A percentile compares a stretch with the other conserved stretches of the same genome.
Evolutionary conservation across 257 asterid species (phyloP).

Genomic region (Cordia subcordata): DNA sequence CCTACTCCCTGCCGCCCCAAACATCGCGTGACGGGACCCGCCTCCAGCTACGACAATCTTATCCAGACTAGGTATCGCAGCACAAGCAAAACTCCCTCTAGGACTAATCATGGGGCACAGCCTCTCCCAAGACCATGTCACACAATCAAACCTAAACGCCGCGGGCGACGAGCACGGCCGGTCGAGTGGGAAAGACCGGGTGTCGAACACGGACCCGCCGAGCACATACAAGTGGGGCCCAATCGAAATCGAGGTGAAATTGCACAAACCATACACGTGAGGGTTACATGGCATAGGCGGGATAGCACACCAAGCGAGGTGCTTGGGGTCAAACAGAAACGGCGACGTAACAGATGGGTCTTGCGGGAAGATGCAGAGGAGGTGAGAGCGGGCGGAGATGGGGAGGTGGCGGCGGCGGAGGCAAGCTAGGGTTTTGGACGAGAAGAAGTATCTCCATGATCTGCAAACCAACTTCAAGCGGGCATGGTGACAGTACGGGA

Average conservation of each 20-base stretch:
- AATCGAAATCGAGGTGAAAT: slow-evolving; percentile 58
- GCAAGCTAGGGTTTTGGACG: slow-evolving; percentile 52
- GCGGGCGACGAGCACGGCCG: slow-evolving; percentile 70
- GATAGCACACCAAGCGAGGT: slow-evolving; percentile 66
- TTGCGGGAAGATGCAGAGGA: slow-evolving; percentile 72
- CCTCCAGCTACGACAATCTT: slow-evolving; percentile 93
- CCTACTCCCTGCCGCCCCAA: slow-evolving; percentile 90
- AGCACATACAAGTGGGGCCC: slow-evolving; percentile 69
- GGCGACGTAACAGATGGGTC: slow-evolving; percentile 81
- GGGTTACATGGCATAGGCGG: slow-evolving; percentile 95
- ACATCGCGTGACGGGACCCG: slow-evolving; percentile 81
- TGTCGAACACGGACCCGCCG: slow-evolving; percentile 87
- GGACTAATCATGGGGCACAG: slow-evolving; percentile 77
- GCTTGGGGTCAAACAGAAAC: slow-evolving; percentile 60
- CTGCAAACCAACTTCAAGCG: slow-evolving; percentile 68
- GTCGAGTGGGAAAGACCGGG: slow-evolving; percentile 78
- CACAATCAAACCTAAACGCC: slow-evolving; percentile 55
- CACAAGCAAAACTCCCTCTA: slow-evolving; percentile 92
- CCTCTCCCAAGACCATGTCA: slow-evolving; percentile 51
- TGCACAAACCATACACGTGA: slow-evolving; percentile 70
- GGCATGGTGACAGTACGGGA: slow-evolving; percentile 72
- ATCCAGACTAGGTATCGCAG: slow-evolving; percentile 43
- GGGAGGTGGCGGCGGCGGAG: slow-evolving; percentile 52
- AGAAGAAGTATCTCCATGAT: slow-evolving; percentile 72
- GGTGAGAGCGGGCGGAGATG: slow-evolving; percentile 37